Evolutionary conservation across 176 grass and related monocot species (phyloP).

Genomic region (Musa schizocarpa): DNA sequence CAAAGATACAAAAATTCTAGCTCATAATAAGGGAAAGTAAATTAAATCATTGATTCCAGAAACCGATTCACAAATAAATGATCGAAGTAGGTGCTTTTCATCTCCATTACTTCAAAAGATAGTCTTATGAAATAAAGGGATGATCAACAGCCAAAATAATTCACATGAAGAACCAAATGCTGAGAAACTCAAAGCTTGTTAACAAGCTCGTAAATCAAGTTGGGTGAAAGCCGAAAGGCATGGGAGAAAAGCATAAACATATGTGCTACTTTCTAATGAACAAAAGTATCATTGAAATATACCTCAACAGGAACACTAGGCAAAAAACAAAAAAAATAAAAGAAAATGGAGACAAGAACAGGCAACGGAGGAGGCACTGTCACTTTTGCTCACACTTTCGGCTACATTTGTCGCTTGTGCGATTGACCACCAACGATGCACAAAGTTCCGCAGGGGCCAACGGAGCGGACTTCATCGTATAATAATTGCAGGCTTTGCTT

Average conservation of each 20-base stretch:
- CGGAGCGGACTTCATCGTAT: no score
- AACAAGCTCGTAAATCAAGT: background rate
- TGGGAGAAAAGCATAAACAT: background rate
- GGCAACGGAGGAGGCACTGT: no score
- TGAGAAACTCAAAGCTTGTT: background rate
- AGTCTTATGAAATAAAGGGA: background rate
- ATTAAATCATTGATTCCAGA: no score
- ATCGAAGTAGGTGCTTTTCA: no score
- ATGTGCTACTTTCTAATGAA: background rate
- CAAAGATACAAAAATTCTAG: no score
- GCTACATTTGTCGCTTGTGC: background rate
- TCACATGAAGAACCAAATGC: background rate
- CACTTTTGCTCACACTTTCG: background rate
- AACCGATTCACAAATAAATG: no score
- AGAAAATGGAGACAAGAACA: background rate
- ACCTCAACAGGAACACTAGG: background rate
- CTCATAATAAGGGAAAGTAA: no score
- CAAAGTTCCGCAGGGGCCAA: background rate
- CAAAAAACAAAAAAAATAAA: background rate
- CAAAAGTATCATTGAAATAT: background rate
- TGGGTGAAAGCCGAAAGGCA: background rate
- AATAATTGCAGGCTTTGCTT: background rate
- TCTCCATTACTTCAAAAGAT: no score
- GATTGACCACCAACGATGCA: slow-evolving; percentile 5
- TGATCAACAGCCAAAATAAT: background rate